Conservation (phyloP, 2,329 filamentous ascomycete species). For the Lachnellula occidentalis region DNA sequence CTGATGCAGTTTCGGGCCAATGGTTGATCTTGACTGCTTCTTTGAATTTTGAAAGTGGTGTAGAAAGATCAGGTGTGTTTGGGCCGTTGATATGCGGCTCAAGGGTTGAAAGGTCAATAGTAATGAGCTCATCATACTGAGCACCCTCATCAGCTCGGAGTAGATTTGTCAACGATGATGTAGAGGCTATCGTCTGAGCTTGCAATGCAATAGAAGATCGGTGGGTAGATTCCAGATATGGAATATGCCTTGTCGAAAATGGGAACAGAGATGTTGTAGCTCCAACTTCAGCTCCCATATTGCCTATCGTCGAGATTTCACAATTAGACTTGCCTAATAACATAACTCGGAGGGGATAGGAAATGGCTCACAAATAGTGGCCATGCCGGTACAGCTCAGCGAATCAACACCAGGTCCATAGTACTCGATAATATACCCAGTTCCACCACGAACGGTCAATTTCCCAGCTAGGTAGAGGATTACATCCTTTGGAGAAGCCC, state of each 20-base stretch:
- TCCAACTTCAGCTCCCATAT: slow-evolving; percentile 59
- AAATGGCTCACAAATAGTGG: slow-evolving; percentile 66
- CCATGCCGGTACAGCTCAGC: slow-evolving; percentile 88
- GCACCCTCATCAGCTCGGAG: slow-evolving; percentile 82
- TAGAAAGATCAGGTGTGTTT: slow-evolving; percentile 96
- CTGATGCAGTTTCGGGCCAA: slow-evolving; percentile 96
- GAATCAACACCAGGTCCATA: slow-evolving; percentile 94
- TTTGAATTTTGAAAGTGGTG: slow-evolving; percentile 95
- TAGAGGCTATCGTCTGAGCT: slow-evolving; percentile 58
- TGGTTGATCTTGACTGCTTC: slow-evolving; percentile 88
- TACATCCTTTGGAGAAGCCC: slow-evolving; percentile 91
- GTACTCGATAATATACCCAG: slow-evolving; percentile 73
- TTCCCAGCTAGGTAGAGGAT: slow-evolving; percentile 42
- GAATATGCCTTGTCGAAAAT: slow-evolving; percentile 76
- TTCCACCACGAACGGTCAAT: slow-evolving; percentile 23
- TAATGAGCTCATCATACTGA: slow-evolving; percentile 92
- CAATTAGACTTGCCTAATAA: slow-evolving; percentile 53
- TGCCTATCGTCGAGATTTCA: neutral
- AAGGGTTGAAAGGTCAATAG: slow-evolving; percentile 90
- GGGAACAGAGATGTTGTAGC: slow-evolving; percentile 96
- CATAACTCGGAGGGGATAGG: slow-evolving; percentile 40
- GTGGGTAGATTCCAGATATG: slow-evolving; percentile 83
- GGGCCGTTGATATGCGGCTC: slow-evolving; percentile 99
- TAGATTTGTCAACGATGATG: slow-evolving; percentile 47
- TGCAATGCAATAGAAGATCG: slow-evolving; percentile 46